phyloP scores from a whole-genome alignment of 768 basidiomycete species.

The Suillus brevipes region DNA sequence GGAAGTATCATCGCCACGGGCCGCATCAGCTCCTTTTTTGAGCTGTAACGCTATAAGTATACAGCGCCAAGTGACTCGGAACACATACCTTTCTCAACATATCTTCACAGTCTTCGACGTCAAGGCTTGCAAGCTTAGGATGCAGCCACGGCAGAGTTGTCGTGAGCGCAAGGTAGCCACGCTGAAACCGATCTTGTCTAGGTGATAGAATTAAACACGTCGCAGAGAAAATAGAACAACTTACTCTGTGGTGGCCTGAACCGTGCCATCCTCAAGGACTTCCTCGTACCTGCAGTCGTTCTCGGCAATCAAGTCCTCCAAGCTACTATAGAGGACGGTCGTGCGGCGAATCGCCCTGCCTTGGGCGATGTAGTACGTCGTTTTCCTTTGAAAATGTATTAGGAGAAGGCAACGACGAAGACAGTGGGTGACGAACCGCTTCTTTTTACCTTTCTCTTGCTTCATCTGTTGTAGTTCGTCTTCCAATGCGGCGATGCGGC shows the following conservation, averaged over 20 bases:
- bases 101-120: neutral
- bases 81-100: neutral
- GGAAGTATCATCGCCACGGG: neutral
- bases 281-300: neutral
- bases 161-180: neutral
- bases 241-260: neutral
- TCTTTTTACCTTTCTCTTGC: too few species aligned
- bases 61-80: neutral
- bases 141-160: neutral
- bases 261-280: too few species aligned
- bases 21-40: neutral
- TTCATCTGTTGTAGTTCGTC: too few species aligned
- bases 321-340: neutral
- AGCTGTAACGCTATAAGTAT: neutral
- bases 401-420: too few species aligned
- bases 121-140: neutral
- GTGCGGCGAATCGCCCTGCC: neutral
- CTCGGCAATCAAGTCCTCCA: neutral
- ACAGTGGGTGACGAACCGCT: too few species aligned
- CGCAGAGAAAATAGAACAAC: neutral
- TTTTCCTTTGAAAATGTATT: neutral
- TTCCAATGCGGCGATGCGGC: too few species aligned
- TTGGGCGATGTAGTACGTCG: neutral
- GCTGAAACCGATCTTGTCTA: neutral
- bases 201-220: too few species aligned